Conservation (phyloP, 768 basidiomycete genomes). For the Trametes cingulata region DNA sequence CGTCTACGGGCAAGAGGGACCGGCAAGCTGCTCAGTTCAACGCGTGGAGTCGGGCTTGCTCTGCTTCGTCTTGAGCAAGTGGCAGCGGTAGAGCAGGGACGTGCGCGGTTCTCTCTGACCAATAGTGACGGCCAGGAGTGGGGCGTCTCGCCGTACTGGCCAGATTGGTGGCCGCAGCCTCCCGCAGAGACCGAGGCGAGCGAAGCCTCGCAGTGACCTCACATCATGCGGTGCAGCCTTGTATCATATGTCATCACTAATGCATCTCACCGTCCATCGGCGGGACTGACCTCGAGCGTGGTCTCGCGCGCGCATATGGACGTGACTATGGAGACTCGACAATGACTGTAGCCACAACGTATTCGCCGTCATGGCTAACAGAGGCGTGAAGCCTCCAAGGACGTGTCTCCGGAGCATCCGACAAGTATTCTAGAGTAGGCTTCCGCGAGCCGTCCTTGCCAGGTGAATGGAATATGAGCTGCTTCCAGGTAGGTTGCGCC, state of each 20-base stretch:
- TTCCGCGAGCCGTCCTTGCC: constrained; percentile 41
- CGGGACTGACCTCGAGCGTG: too few relatives aligned
- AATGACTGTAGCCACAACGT: constrained; percentile 68
- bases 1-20: constrained; percentile 54
- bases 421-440: constrained; percentile 42
- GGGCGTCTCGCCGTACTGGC: constrained; percentile 48
- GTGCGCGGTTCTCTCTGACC: constrained; percentile 41
- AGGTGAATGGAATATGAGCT: constrained; percentile 44
- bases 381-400: constrained; percentile 59
- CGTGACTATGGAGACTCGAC: constrained; percentile 42
- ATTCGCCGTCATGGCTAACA: constrained; percentile 82
- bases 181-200: neutral
- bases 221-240: neutral
- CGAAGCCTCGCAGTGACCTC: neutral
- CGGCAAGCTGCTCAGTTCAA: constrained; percentile 71
- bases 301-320: too few relatives aligned
- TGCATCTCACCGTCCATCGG: neutral
- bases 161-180: constrained; percentile 56
- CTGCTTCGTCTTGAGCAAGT: constrained; percentile 80
- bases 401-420: constrained; percentile 22
- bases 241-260: neutral
- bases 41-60: constrained; percentile 67
- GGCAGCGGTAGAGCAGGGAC: constrained; percentile 51
- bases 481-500: constrained; percentile 69
- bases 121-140: constrained; percentile 33